Conservation (phyloP, 176 grass and related monocot species). For the Cymbopogon citratus region DNA sequence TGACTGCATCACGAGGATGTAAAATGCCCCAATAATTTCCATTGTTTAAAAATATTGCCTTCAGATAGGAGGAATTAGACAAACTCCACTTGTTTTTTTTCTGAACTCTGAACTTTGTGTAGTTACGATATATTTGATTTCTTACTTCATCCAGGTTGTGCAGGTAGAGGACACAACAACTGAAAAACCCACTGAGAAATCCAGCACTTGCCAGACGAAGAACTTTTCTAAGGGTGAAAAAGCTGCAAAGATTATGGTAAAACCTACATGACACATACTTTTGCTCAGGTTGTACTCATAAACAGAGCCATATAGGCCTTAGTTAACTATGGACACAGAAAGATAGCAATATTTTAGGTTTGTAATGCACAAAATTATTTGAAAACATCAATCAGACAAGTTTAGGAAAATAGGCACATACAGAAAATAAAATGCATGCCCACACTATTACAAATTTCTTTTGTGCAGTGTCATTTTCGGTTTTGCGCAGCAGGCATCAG, state of each 20-base stretch:
- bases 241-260: constrained; percentile 40
- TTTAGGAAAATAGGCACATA: neutral
- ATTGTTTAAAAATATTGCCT: neutral
- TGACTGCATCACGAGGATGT: neutral
- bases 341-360: neutral
- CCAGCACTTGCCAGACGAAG: neutral
- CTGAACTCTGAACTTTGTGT: neutral
- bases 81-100: neutral
- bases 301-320: neutral
- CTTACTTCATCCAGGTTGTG: constrained; percentile 3
- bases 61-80: neutral
- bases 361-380: too few relatives aligned
- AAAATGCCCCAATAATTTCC: neutral
- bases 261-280: neutral
- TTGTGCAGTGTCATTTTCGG: too few relatives aligned
- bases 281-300: neutral
- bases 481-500: too few relatives aligned
- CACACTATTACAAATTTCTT: too few relatives aligned
- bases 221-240: constrained; percentile 4
- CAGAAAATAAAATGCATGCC: constrained; percentile 3
- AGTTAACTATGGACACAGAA: neutral
- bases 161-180: constrained; percentile 22
- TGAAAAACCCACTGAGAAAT: constrained; percentile 4
- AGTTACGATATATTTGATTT: neutral
- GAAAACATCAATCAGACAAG: neutral